Conservation (phyloP, 2,329 filamentous ascomycete genomes). For the Aplosporella prunicola region DNA sequence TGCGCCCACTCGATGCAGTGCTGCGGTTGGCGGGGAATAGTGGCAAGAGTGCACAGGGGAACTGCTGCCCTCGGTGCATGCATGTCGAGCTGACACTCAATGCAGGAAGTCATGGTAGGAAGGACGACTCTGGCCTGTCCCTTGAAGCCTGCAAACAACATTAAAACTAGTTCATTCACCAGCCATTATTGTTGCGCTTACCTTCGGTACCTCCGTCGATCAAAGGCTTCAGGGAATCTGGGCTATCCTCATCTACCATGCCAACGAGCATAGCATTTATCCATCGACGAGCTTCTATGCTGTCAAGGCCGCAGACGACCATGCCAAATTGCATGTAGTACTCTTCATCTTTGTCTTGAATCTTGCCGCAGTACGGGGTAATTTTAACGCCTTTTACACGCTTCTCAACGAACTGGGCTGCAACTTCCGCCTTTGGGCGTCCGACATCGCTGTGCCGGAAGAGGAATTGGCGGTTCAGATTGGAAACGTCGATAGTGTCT, state of each 20-base stretch:
- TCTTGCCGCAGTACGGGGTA: slow-evolving; percentile 85
- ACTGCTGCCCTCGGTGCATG: slow-evolving; percentile 96
- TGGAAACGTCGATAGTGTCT: slow-evolving; percentile 98
- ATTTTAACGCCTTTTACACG: slow-evolving; percentile 86
- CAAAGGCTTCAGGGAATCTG: slow-evolving; percentile 81
- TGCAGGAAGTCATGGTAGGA: slow-evolving; percentile 86
- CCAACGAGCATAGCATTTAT: slow-evolving; percentile 90
- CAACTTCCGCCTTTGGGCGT: slow-evolving; percentile 86
- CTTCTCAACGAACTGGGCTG: slow-evolving; percentile 81
- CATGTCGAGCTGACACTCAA: slow-evolving; percentile 98
- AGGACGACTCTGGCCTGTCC: slow-evolving; percentile 89
- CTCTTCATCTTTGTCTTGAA: slow-evolving; percentile 91
- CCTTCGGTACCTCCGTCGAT: slow-evolving; percentile 95
- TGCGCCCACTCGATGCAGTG: slow-evolving; percentile 99
- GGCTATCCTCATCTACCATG: slow-evolving; percentile 76
- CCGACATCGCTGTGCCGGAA: slow-evolving; percentile 89
- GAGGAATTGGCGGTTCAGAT: slow-evolving; percentile 93
- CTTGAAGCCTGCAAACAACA: slow-evolving; percentile 64
- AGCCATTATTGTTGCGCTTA: no score
- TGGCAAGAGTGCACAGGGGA: slow-evolving; percentile 90
- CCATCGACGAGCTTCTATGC: slow-evolving; percentile 95
- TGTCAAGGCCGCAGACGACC: slow-evolving; percentile 89
- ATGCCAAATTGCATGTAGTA: slow-evolving; percentile 98
- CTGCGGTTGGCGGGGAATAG: slow-evolving; percentile 91
- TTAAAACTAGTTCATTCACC: slow-evolving; percentile 1